A percentile compares a stretch with the other conserved stretches of the same genome.
These are phyloP conservation scores for Plasmodium gonderi DNA, from an alignment of 169 alveolate species.

Conservation along the genomic window DNA sequence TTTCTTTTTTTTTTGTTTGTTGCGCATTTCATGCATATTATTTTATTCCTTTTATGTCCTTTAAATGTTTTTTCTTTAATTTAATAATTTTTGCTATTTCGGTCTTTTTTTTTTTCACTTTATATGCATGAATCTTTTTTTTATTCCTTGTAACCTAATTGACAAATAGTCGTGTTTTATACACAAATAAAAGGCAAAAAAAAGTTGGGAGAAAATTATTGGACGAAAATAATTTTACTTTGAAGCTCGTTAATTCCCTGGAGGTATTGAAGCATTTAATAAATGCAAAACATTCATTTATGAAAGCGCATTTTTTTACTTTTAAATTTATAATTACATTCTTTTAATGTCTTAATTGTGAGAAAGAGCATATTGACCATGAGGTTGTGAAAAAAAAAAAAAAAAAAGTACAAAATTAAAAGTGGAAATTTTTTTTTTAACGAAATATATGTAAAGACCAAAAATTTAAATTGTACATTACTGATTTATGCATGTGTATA, in stretches of 20 bases:
- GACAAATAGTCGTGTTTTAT: background rate
- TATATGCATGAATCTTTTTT: background rate
- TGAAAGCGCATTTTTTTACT: background rate
- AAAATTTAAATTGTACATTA: too few species aligned
- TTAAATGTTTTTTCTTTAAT: background rate
- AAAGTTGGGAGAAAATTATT: background rate
- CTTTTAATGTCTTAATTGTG: background rate
- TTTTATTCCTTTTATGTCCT: background rate
- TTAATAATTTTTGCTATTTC: background rate
- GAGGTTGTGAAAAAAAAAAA: background rate
- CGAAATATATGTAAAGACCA: background rate
- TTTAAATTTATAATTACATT: background rate
- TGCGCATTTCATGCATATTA: background rate
- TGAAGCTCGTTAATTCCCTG: background rate
- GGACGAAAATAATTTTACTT: background rate
- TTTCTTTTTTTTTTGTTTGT: background rate
- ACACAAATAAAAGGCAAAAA: background rate
- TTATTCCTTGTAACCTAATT: background rate
- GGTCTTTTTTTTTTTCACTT: background rate
- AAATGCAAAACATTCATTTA: background rate
- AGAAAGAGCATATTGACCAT: background rate
- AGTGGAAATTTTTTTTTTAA: background rate
- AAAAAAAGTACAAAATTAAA: background rate
- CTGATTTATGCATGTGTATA: too few species aligned
- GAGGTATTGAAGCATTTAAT: background rate